A percentile compares a stretch with the other conserved stretches of the same genome.
These are phyloP conservation scores for Gossypium trilobum DNA, from an alignment of 441 rosid species.

Conservation along the genomic window DNA sequence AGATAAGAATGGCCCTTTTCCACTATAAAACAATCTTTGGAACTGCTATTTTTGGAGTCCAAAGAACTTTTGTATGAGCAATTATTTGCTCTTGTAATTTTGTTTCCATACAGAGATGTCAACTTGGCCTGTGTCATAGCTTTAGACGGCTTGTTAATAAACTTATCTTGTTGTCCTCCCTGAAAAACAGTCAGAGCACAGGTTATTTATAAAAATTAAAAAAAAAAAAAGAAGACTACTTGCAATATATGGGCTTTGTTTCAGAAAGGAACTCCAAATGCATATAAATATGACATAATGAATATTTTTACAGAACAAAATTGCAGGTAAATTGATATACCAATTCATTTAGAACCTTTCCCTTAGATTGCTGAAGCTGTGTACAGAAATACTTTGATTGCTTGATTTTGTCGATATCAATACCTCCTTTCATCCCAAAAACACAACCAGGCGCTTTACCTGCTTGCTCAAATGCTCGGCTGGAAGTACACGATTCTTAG, in stretches of 20 bases:
- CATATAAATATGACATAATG: not conserved
- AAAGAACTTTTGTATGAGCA: slow-evolving; percentile 26
- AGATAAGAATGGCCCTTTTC: slow-evolving; percentile 28
- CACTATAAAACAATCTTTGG: slow-evolving; percentile 43
- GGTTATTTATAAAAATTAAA: not conserved
- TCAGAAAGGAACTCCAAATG: not conserved
- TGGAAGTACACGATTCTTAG: slow-evolving; percentile 17
- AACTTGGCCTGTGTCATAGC: slow-evolving; percentile 47
- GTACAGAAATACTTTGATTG: slow-evolving; percentile 55
- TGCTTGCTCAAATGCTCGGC: slow-evolving; percentile 71
- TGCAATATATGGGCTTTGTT: not conserved
- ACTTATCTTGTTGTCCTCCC: slow-evolving; percentile 40
- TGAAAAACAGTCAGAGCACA: slow-evolving; percentile 28
- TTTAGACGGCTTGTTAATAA: slow-evolving; percentile 37
- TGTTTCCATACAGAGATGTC: slow-evolving; percentile 66
- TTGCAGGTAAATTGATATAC: slow-evolving; percentile 22
- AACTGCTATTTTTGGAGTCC: slow-evolving; percentile 32
- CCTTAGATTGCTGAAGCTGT: slow-evolving; percentile 41
- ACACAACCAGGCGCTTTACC: slow-evolving; percentile 43
- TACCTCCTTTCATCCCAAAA: slow-evolving; percentile 37
- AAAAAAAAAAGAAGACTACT: not conserved
- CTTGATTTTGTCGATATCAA: slow-evolving; percentile 55
- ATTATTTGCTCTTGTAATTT: slow-evolving; percentile 30
- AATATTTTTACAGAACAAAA: not conserved
- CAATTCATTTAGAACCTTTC: slow-evolving; percentile 29